Evolutionary conservation across 169 alveolate species (phyloP).

Genomic region (Eimeria praecox): DNA sequence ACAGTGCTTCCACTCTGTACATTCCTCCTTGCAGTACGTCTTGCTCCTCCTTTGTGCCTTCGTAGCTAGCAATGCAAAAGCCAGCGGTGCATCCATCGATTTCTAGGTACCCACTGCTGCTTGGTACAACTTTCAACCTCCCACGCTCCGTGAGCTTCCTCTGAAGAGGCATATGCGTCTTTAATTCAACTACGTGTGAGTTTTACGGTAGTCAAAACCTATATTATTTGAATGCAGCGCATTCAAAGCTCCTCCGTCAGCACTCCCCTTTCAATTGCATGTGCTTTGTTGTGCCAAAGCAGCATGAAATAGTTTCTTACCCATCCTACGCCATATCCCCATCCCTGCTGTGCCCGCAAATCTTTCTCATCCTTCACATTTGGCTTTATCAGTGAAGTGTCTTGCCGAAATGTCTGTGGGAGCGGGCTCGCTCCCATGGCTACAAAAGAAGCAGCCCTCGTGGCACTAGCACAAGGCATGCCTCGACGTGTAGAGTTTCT

Average conservation of each 20-base stretch:
- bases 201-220: not conserved
- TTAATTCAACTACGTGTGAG: not conserved
- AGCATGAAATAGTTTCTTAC: not conserved
- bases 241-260: not conserved
- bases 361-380: not conserved
- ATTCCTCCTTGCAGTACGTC: constrained; percentile 40
- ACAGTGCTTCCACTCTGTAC: constrained; percentile 42
- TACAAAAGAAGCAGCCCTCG: constrained; percentile 33
- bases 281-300: not conserved
- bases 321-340: constrained; percentile 69
- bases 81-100: constrained; percentile 73
- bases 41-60: constrained; percentile 74
- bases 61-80: constrained; percentile 81
- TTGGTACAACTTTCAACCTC: constrained; percentile 1
- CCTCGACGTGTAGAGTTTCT: not conserved
- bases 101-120: constrained; percentile 36
- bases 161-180: not conserved
- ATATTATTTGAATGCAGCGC: not conserved
- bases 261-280: not conserved
- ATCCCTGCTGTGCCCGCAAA: not conserved
- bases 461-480: not conserved
- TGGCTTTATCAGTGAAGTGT: not conserved
- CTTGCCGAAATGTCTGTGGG: not conserved
- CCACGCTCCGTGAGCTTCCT: constrained; percentile 75
- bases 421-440: constrained; percentile 8